phyloP scores from a whole-genome alignment of 73 alveolate species.

The Tetrahymena borealis region DNA sequence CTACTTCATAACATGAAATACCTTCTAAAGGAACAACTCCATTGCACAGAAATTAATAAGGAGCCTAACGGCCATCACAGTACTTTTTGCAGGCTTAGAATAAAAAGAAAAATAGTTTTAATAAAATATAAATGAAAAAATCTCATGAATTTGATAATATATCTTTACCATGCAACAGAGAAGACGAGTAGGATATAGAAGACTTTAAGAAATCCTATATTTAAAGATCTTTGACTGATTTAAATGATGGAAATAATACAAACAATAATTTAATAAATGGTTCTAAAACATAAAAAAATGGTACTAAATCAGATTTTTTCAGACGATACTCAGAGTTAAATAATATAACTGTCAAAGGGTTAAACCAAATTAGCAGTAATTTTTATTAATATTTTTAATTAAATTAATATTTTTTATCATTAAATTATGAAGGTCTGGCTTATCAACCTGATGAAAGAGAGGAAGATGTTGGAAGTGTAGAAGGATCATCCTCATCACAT shows the following conservation, averaged over 20 bases:
- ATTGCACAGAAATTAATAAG: too few species aligned
- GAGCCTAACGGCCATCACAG: too few species aligned
- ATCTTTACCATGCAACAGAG: too few species aligned
- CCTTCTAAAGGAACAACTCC: too few species aligned
- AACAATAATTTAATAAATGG: background rate
- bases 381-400: background rate
- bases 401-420: background rate
- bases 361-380: background rate
- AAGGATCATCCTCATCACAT: background rate
- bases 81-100: too few species aligned
- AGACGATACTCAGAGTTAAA: background rate
- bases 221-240: background rate
- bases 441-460: background rate
- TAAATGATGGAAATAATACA: background rate
- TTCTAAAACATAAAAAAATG: background rate
- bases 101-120: too few species aligned
- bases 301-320: background rate
- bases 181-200: too few species aligned
- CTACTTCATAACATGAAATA: background rate
- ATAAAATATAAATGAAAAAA: too few species aligned
- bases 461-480: background rate
- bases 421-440: background rate
- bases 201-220: too few species aligned
- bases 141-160: too few species aligned
- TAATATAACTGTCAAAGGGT: too few species aligned